phyloP scores from a whole-genome alignment of 2,329 filamentous ascomycete species.

The Capronia coronata region DNA sequence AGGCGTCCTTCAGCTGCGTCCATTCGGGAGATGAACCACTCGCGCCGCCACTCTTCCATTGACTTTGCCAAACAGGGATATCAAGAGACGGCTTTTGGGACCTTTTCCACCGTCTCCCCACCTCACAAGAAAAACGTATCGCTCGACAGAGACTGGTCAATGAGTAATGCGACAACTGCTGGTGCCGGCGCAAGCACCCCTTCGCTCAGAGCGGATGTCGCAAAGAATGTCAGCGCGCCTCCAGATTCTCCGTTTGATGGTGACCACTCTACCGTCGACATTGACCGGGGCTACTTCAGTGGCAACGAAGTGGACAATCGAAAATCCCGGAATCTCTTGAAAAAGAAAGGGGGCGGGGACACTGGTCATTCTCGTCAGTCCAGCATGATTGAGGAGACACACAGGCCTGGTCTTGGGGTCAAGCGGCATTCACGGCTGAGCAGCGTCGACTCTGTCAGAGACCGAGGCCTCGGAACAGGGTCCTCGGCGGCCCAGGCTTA shows the following conservation, averaged over 20 bases:
- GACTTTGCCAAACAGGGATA: slow-evolving; percentile 53
- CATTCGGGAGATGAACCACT: slow-evolving; percentile 73
- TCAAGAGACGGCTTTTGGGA: slow-evolving; percentile 21
- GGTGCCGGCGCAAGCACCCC: slow-evolving; percentile 29
- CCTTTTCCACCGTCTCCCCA: slow-evolving; percentile 20
- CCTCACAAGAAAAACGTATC: slow-evolving; percentile 52
- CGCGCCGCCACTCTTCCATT: slow-evolving; percentile 78
- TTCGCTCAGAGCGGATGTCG: slow-evolving; percentile 15
- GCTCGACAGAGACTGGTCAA: slow-evolving; percentile 54
- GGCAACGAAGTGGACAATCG: slow-evolving; percentile 74
- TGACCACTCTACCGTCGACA: slow-evolving; percentile 45
- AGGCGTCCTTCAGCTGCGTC: slow-evolving; percentile 69
- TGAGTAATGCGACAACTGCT: slow-evolving; percentile 38
- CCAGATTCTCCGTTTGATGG: slow-evolving; percentile 32
- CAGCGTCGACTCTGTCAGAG: slow-evolving; percentile 68
- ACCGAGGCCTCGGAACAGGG: slow-evolving; percentile 44
- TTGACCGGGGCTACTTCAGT: slow-evolving; percentile 90
- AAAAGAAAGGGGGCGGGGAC: slow-evolving; percentile 55
- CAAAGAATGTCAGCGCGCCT: slow-evolving; percentile 28
- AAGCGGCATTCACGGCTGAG: slow-evolving; percentile 71
- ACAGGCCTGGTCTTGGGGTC: slow-evolving; percentile 58
- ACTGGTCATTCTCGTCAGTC: slow-evolving; percentile 59
- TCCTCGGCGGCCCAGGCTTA: slow-evolving; percentile 64
- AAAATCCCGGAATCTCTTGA: slow-evolving; percentile 65
- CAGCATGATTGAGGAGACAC: slow-evolving; percentile 70